phyloP scores from a whole-genome alignment of 2,329 filamentous ascomycete genomes.

The Chaetoscypha palmicola region DNA sequence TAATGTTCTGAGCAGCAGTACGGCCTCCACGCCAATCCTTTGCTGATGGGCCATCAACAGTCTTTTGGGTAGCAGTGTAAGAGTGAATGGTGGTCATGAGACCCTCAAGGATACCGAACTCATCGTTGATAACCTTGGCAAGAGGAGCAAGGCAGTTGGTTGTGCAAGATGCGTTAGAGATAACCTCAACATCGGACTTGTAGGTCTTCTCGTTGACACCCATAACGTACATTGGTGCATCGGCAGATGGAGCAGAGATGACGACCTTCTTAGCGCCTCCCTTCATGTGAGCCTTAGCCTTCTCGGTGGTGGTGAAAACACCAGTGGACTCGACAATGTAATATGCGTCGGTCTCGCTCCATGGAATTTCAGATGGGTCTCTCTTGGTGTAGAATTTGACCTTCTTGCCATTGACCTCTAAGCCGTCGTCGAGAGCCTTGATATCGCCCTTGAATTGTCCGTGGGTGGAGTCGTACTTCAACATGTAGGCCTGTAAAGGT shows the following conservation, averaged over 20 bases:
- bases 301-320: slow-evolving; percentile 98
- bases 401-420: slow-evolving; percentile 89
- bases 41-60: slow-evolving; percentile 90
- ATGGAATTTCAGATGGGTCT: slow-evolving; percentile 85
- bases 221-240: slow-evolving; percentile 99
- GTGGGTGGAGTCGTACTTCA: slow-evolving; percentile 98
- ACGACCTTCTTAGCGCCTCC: slow-evolving; percentile 97
- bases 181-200: slow-evolving; percentile 82
- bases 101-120: slow-evolving; percentile 95
- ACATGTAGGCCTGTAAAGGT: slow-evolving; percentile 85
- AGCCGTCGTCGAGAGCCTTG: slow-evolving; percentile 57
- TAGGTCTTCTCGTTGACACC: slow-evolving; percentile 96
- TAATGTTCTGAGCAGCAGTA: slow-evolving; percentile 99
- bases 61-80: slow-evolving; percentile 99
- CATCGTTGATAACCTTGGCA: slow-evolving; percentile 98
- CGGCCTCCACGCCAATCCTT: slow-evolving; percentile 99
- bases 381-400: slow-evolving; percentile 92
- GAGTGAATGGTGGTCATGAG: slow-evolving; percentile 99
- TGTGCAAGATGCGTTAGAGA: slow-evolving; percentile 99
- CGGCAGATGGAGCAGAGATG: slow-evolving; percentile 85
- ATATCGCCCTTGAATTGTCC: slow-evolving; percentile 93
- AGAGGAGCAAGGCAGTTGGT: slow-evolving; percentile 99
- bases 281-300: slow-evolving; percentile 89
- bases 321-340: slow-evolving; percentile 98
- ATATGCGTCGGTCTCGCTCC: slow-evolving; percentile 76